These are phyloP conservation scores for Meyerozyma elateridarum DNA, from an alignment of 1,139 yeast species.

Conservation along the genomic window DNA sequence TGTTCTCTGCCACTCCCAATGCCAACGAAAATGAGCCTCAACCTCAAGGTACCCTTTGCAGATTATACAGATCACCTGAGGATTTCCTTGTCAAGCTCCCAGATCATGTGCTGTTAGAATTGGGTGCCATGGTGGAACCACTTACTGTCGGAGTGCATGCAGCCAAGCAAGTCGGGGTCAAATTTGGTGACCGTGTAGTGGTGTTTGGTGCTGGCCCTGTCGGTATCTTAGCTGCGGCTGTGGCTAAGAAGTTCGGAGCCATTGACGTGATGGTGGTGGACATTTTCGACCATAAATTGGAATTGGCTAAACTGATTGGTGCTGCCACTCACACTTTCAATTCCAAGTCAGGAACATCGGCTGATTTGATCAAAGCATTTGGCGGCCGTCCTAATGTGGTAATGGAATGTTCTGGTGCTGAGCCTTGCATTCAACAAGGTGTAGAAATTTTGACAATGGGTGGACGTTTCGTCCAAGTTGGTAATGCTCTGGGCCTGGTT, in stretches of 20 bases:
- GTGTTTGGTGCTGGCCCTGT: constrained; percentile 95
- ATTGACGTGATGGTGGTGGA: constrained; percentile 63
- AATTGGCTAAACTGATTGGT: constrained; percentile 53
- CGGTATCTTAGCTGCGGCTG: constrained; percentile 74
- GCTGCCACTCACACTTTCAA: constrained; percentile 59
- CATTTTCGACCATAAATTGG: constrained; percentile 53
- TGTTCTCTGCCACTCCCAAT: constrained; percentile 80
- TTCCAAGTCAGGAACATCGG: constrained; percentile 41
- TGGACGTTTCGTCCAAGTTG: constrained; percentile 71
- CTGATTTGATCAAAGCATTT: constrained; percentile 27
- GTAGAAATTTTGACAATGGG: constrained; percentile 54
- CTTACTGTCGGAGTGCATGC: constrained; percentile 85
- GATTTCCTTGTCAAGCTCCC: constrained; percentile 81
- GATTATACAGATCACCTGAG: constrained; percentile 72
- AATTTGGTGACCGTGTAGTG: constrained; percentile 68
- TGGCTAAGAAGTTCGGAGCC: constrained; percentile 82
- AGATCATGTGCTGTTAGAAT: constrained; percentile 68
- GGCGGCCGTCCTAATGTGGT: constrained; percentile 54
- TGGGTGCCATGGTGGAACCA: constrained; percentile 90
- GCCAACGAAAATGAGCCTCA: constrained; percentile 34
- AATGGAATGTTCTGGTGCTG: constrained; percentile 72
- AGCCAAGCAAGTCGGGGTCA: constrained; percentile 59
- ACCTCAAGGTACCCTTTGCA: constrained; percentile 68
- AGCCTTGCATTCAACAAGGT: constrained; percentile 62
- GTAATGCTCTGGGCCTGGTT: constrained; percentile 65